These are phyloP conservation scores for Oryza meridionalis DNA, from an alignment of 176 grass and related monocot species.

Conservation along the genomic window DNA sequence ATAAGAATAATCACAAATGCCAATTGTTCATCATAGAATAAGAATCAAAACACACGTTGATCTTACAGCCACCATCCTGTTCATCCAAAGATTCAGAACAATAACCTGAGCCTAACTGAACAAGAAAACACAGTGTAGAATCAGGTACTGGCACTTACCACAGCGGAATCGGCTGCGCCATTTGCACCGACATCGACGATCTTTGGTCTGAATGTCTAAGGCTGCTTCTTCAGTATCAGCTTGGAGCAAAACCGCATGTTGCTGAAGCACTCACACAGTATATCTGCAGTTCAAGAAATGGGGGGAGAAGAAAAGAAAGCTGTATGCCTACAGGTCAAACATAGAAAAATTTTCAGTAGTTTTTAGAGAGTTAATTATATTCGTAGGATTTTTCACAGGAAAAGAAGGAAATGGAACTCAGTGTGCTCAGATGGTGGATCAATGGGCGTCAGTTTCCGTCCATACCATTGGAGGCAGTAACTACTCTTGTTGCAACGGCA, in stretches of 20 bases:
- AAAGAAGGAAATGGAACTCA: not conserved
- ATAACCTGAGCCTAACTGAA: not conserved
- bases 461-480: not conserved
- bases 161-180: not conserved
- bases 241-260: too few relatives aligned
- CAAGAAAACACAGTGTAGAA: not conserved
- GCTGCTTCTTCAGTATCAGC: not conserved
- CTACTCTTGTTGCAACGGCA: not conserved
- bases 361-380: too few relatives aligned
- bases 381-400: not conserved
- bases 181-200: not conserved
- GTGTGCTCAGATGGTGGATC: not conserved
- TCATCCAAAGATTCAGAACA: not conserved
- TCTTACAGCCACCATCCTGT: not conserved
- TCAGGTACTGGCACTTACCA: not conserved
- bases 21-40: too few relatives aligned
- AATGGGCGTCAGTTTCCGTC: not conserved
- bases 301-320: too few relatives aligned
- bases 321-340: too few relatives aligned
- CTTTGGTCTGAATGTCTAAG: not conserved
- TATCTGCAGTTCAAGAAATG: slow-evolving; percentile 5
- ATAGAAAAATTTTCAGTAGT: too few relatives aligned
- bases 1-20: too few relatives aligned
- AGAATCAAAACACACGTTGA: too few relatives aligned
- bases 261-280: not conserved